Evolutionary conservation across 2,329 filamentous ascomycete genomes (phyloP).

Genomic region (Curvularia hawaiiensis): DNA sequence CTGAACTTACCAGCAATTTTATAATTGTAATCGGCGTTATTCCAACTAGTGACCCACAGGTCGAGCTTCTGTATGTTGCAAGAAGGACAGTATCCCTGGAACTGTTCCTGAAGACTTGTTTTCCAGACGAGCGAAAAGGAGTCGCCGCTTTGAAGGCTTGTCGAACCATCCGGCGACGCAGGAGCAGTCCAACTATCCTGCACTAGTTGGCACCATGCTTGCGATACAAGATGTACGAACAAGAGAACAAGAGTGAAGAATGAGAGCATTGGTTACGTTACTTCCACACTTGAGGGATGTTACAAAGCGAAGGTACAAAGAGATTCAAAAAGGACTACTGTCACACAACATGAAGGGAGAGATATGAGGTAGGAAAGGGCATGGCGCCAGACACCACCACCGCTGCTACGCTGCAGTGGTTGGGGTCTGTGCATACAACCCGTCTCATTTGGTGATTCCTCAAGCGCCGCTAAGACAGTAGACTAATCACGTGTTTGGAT

Average conservation of each 20-base stretch:
- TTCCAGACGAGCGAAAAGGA: slow-evolving; percentile 24
- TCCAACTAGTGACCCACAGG: slow-evolving; percentile 24
- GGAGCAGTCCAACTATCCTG: slow-evolving; percentile 27
- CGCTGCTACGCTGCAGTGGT: neutral
- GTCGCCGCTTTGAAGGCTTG: slow-evolving; percentile 18
- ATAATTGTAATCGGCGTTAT: slow-evolving; percentile 12
- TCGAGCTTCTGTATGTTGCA: slow-evolving; percentile 21
- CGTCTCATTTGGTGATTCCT: neutral
- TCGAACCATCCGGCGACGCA: slow-evolving; percentile 21
- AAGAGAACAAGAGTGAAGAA: neutral
- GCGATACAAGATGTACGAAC: neutral
- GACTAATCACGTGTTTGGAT: neutral
- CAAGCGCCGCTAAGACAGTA: neutral
- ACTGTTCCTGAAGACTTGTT: slow-evolving; percentile 11
- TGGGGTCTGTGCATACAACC: neutral
- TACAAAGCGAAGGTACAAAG: neutral
- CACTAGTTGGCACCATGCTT: slow-evolving; percentile 19
- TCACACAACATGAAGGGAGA: neutral
- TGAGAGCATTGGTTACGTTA: neutral
- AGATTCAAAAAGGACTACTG: neutral
- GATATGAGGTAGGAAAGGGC: neutral
- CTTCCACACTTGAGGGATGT: neutral
- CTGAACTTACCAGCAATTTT: slow-evolving; percentile 20
- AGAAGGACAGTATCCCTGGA: slow-evolving; percentile 14
- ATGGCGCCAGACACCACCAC: neutral